Evolutionary conservation across 1,139 yeast species (phyloP), one percentile per base, ranked within the genome.

Genomic region (Candida gigantensis): DNA sequence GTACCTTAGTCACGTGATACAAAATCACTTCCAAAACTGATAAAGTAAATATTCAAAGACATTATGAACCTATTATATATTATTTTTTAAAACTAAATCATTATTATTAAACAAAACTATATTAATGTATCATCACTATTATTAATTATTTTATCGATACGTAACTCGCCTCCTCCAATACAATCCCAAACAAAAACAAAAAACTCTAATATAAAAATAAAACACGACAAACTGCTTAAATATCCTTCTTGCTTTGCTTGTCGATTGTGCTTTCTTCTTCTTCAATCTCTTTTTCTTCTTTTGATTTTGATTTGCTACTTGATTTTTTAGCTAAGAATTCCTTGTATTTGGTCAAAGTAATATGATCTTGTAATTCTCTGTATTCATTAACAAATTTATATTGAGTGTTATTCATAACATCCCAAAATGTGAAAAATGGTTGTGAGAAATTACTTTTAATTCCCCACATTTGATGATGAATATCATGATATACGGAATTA

Each of bases 381-480:
- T 81, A 82, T 33, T 74, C 74, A 45, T 79, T 75, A 42, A 81
- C 69, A 41, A 81, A 86, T 50, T 78, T 70, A 62, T 82, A 89
- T 55, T 83, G 80, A 2, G 97, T 87, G 39, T 79, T 77, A 42
- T 77, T 74, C 38, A 82, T 47, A 37, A 65, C 63, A 61, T 92
- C 98, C 98, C 98, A 92, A 54, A 88, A 79, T 3, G 90, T 84
- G 64, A 92, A 92, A 66, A 90, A 92, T 6, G 98, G 98, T 68
- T 92, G 98, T n/a, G 95, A 83, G 55, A 82, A 92, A 65, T 92
- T 92, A 44, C 83, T 82, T 68, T 88, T 89, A 63, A 92, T 83
- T 23, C 98, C 98, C 76, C 94, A 92, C 51, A 79, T 79, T 68
- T 92, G 98, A 64, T 92, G 98, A 58, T 92, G 98, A 50, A 92